Evolutionary conservation across 106 monocot genomes (phyloP).

Genomic region (Cymbidium sinense): DNA sequence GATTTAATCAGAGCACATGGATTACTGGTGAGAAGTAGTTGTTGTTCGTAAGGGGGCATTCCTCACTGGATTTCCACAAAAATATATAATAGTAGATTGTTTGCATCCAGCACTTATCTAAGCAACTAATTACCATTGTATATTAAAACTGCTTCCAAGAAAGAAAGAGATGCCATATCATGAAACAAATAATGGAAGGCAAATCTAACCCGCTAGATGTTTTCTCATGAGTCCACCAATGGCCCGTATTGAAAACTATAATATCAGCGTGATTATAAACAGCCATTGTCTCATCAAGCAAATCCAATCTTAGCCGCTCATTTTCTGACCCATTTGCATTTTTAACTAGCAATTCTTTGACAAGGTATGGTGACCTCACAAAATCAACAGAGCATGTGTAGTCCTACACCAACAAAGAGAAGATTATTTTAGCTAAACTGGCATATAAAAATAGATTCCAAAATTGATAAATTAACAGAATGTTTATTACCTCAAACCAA

Average conservation of each 20-base stretch:
- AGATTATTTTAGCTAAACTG: neutral
- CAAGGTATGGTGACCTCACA: constrained; percentile 77
- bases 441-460: neutral
- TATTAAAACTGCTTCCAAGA: neutral
- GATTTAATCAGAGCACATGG: no score
- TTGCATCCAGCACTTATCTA: neutral
- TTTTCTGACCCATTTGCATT: constrained; percentile 31
- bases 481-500: constrained; percentile 57
- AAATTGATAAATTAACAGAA: neutral
- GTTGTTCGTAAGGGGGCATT: no score
- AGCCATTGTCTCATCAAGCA: constrained; percentile 53
- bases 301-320: constrained; percentile 72
- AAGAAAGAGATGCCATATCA: neutral
- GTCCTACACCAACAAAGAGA: constrained; percentile 42
- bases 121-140: neutral
- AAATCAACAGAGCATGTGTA: constrained; percentile 73
- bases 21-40: no score
- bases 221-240: constrained; percentile 99
- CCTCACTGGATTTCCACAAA: no score
- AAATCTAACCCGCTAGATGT: constrained; percentile 65
- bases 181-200: neutral
- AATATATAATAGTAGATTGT: neutral
- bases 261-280: constrained; percentile 63
- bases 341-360: constrained; percentile 36
- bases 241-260: constrained; percentile 90